Percentiles rank a stretch among this genome's conserved stretches.
Evolutionary conservation across 2,329 filamentous ascomycete genomes (phyloP).

Genomic region (Trichoderma gracile): DNA sequence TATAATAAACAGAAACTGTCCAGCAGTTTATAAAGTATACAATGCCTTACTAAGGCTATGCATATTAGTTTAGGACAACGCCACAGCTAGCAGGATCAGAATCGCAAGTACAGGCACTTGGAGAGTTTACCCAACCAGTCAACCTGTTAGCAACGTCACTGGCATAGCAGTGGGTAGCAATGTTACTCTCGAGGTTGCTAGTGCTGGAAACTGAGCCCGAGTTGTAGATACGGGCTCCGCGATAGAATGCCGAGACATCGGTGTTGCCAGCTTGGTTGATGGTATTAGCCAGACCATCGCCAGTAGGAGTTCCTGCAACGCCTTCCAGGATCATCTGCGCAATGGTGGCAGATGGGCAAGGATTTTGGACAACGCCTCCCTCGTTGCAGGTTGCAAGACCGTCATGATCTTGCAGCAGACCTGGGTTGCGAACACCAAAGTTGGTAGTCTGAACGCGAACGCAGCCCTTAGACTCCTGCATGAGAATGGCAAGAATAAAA

Average conservation of each 20-base stretch:
- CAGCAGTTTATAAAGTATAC: neutral
- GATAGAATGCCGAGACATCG: slow-evolving; percentile 28
- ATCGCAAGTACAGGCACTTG: slow-evolving; percentile 31
- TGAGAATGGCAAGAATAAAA: slow-evolving; percentile 46
- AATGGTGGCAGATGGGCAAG: slow-evolving; percentile 34
- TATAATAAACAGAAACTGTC: no score
- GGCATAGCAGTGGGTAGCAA: slow-evolving; percentile 30
- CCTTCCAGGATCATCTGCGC: slow-evolving; percentile 45
- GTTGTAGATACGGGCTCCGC: slow-evolving; percentile 32
- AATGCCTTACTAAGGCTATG: no score
- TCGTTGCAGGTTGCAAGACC: slow-evolving; percentile 42
- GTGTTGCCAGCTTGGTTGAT: slow-evolving; percentile 21
- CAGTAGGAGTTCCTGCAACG: slow-evolving; percentile 42
- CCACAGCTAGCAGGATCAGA: slow-evolving; percentile 23
- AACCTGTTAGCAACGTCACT: slow-evolving; percentile 31
- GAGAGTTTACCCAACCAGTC: slow-evolving; percentile 30
- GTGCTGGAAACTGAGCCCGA: slow-evolving; percentile 30
- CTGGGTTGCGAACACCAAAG: slow-evolving; percentile 47
- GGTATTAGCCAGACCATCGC: slow-evolving; percentile 43
- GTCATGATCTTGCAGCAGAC: slow-evolving; percentile 44
- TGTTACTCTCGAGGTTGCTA: slow-evolving; percentile 28
- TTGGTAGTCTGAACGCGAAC: slow-evolving; percentile 45
- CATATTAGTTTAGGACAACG: neutral
- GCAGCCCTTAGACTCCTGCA: slow-evolving; percentile 49
- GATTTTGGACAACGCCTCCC: slow-evolving; percentile 30